These are phyloP conservation scores for Vicia villosa DNA, from an alignment of 306 rosid genomes.

Conservation along the genomic window DNA sequence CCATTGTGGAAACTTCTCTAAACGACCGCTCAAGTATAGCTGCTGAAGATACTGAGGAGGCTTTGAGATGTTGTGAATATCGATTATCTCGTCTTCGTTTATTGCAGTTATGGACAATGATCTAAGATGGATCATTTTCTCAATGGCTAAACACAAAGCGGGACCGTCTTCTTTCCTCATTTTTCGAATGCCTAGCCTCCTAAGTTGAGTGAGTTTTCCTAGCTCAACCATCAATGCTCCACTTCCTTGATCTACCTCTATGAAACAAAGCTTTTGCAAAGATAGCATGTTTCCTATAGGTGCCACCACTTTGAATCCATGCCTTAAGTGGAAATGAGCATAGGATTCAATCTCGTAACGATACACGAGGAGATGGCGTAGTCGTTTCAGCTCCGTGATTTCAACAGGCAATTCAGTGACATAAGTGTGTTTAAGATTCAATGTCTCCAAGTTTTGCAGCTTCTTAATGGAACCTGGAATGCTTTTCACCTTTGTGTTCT, in stretches of 20 bases:
- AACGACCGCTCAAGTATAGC: constrained; percentile 46
- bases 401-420: constrained; percentile 60
- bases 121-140: constrained; percentile 48
- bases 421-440: constrained; percentile 53
- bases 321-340: constrained; percentile 42
- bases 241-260: constrained; percentile 51
- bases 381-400: constrained; percentile 51
- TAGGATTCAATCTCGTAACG: constrained; percentile 50
- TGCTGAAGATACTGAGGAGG: constrained; percentile 52
- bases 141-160: constrained; percentile 50
- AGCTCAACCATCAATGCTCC: constrained; percentile 43
- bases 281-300: constrained; percentile 50
- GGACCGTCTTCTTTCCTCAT: constrained; percentile 49
- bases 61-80: constrained; percentile 44
- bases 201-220: constrained; percentile 51
- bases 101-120: constrained; percentile 43
- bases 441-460: constrained; percentile 51
- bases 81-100: constrained; percentile 46
- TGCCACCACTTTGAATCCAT: constrained; percentile 49
- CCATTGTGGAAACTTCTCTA: constrained; percentile 56
- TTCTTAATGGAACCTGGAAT: constrained; percentile 54
- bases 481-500: constrained; percentile 47
- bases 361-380: constrained; percentile 61
- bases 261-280: constrained; percentile 57
- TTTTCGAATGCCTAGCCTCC: constrained; percentile 49